Base-by-base conservation (phyloP, 805 yeast species). In the Teunomyces atbi region DNA sequence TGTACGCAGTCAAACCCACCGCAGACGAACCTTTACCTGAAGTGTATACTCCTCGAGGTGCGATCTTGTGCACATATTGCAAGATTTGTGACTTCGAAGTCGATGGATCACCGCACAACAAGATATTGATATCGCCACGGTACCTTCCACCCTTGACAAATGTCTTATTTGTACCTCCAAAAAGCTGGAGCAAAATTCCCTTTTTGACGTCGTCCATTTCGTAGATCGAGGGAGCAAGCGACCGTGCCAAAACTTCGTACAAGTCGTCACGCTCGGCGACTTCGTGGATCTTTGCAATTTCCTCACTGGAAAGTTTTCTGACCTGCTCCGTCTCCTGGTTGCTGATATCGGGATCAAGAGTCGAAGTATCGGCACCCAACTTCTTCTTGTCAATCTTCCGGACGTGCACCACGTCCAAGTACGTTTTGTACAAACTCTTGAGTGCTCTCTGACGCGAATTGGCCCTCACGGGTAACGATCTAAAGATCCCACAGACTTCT, bases 21-120 rank as follows among this genome's bases (percentile, higher is more conserved):
- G 99, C 99, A 27, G 99, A 94, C 1, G 97, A 90, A 43, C 99
- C 99, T 60, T 94, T 94, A 66, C 99, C 99, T 0, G 97, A 91
- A 3, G 99, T 94, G 67, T 91, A 94, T 33, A 94, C 89, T 55
- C 99, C 99, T 62, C 99, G 78, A 38, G 99, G 99, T 1, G 99
- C 96, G 55, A 94, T 94, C 60, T 91, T 89, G 69, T 94, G 99
- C 36, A 94, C 97, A 56, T 94, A 94, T 61, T 90, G 96, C 54
- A 94, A 74, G 39, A 94, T 69, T 66, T 94, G 99, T 2, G 99
- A 94, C 64, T 94, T 94, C 10, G 97, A 84, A 1, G 99, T 94
- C 7, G 98, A 92, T 1, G 99, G 99, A 64, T 94, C 99, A 56
- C 99, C 99, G 71, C 98, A 92, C 36, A 94, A 73, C 46, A 94